These are phyloP conservation scores for Skeletonema potamos DNA, from an alignment of 108 stramenopile genomes.

Conservation along the genomic window DNA sequence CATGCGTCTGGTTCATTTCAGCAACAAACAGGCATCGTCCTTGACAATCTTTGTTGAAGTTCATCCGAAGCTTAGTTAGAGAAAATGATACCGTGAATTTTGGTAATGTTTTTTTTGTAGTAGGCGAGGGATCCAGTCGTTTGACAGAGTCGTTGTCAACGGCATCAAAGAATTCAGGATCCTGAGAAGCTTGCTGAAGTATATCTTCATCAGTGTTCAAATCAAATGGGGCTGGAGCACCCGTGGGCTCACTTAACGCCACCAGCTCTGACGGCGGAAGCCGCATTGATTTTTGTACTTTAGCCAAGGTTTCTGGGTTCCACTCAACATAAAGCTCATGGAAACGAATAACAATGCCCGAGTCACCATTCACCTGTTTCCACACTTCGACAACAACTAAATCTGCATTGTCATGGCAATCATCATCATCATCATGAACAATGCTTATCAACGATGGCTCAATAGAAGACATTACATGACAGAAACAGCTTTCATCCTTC, in stretches of 20 bases:
- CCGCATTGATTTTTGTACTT: constrained; percentile 53
- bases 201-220: constrained; percentile 1
- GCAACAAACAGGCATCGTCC: constrained; percentile 61
- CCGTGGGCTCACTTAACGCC: not conserved
- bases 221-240: not conserved
- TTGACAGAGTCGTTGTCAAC: constrained; percentile 38
- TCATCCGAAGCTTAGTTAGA: constrained; percentile 59
- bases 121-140: not conserved
- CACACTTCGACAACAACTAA: constrained; percentile 37
- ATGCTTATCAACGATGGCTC: constrained; percentile 23
- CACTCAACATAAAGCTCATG: constrained; percentile 76
- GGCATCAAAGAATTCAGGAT: constrained; percentile 66
- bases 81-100: constrained; percentile 36
- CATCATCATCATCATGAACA: not conserved
- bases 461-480: constrained; percentile 56
- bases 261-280: constrained; percentile 8
- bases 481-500: constrained; percentile 53
- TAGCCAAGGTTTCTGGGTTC: constrained; percentile 80
- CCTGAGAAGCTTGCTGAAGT: not conserved
- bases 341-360: constrained; percentile 42
- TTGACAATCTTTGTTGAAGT: constrained; percentile 72
- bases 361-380: not conserved
- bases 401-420: not conserved
- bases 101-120: not conserved
- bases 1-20: constrained; percentile 65